phyloP scores from a whole-genome alignment of 768 basidiomycete genomes.

The Termitomyces heimii region DNA sequence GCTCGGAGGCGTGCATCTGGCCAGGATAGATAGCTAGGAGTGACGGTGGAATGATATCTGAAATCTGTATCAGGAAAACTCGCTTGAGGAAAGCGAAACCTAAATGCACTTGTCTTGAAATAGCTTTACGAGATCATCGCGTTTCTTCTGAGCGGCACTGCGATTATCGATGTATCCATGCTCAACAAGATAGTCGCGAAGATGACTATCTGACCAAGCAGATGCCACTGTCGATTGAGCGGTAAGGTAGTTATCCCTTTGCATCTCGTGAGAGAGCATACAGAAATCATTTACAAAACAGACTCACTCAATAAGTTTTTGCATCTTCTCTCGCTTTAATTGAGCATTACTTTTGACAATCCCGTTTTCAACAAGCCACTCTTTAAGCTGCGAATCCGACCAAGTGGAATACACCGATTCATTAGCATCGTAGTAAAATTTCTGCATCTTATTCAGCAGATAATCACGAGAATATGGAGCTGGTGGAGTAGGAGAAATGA shows the following conservation, averaged over 20 bases:
- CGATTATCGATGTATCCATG: constrained; percentile 51
- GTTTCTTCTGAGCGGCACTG: constrained; percentile 53
- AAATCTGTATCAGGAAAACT: constrained; percentile 26
- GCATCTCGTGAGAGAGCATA: not conserved
- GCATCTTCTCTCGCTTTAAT: constrained; percentile 67
- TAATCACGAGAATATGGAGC: constrained; percentile 51
- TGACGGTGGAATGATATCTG: constrained; percentile 33
- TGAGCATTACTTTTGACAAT: constrained; percentile 69
- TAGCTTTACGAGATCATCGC: constrained; percentile 70
- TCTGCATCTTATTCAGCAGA: constrained; percentile 62
- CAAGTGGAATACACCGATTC: constrained; percentile 61
- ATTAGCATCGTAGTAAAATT: constrained; percentile 64
- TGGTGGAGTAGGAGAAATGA: constrained; percentile 56
- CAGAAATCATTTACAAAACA: not conserved
- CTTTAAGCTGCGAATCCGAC: constrained; percentile 71
- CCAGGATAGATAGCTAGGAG: constrained; percentile 78
- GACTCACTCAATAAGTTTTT: constrained; percentile 59
- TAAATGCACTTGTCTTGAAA: constrained; percentile 72
- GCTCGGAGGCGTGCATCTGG: constrained; percentile 90
- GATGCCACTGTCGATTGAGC: constrained; percentile 55
- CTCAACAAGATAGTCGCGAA: constrained; percentile 70
- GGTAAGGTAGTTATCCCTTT: constrained; percentile 62
- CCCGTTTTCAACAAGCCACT: constrained; percentile 74
- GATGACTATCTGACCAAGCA: constrained; percentile 70
- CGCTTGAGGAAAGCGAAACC: constrained; percentile 7